These are phyloP conservation scores for Pisolithus albus DNA, from an alignment of 768 basidiomycete species.

Conservation along the genomic window DNA sequence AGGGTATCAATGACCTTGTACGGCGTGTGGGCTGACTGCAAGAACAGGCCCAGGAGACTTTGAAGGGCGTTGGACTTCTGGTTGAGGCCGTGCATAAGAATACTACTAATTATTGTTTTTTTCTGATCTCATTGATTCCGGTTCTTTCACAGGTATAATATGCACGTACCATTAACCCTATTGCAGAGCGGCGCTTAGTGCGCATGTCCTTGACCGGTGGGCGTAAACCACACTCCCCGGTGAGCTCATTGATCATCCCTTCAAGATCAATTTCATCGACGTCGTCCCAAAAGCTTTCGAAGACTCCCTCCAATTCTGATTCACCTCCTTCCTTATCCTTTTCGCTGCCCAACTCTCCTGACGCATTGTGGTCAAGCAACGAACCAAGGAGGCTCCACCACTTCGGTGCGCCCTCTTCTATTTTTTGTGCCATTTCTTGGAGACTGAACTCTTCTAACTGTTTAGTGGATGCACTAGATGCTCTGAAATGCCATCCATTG, in stretches of 20 bases:
- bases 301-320: not conserved
- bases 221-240: not conserved
- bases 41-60: constrained; percentile 6
- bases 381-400: too few relatives aligned
- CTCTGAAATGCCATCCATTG: too few relatives aligned
- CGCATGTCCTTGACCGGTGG: not conserved
- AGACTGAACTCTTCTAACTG: too few relatives aligned
- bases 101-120: constrained; percentile 8
- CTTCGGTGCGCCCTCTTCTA: too few relatives aligned
- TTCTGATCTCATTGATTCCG: constrained; percentile 1
- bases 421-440: too few relatives aligned
- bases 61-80: constrained; percentile 8
- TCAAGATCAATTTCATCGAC: constrained; percentile 4
- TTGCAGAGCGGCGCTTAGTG: not conserved
- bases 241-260: not conserved
- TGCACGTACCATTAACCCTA: not conserved
- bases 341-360: too few relatives aligned
- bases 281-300: constrained; percentile 1
- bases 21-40: constrained; percentile 20
- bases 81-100: constrained; percentile 27
- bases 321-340: too few relatives aligned
- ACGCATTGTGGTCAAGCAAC: too few relatives aligned
- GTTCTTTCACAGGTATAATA: too few relatives aligned
- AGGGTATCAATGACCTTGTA: constrained; percentile 24
- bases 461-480: too few relatives aligned